Evolutionary conservation across 1,284 basidiomycete genomes (phyloP), one percentile per base, ranked within the genome.

Genomic region (Trichosporon sp.): DNA sequence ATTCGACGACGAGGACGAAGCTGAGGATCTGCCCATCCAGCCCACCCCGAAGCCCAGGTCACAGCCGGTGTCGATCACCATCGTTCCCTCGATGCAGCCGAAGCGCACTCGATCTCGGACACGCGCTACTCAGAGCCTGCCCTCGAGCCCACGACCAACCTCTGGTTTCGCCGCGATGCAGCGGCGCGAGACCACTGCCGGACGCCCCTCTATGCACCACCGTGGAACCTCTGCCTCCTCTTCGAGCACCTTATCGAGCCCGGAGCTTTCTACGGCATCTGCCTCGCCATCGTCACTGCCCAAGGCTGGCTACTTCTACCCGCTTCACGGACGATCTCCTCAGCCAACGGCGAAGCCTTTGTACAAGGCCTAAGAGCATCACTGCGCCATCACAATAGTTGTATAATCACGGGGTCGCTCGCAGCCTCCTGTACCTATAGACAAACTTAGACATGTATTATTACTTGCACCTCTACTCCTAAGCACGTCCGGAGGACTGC

Each of bases 51-150:
- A 65, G 64, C n/a, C 46, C 46, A 63, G 32, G 16, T 35, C 59
- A 2, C 14, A 35, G 32, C 59, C 59, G 14, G 35, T 63, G 4
- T 63, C 59, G 32, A 63, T 63, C 31, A 63, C 59, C 2, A 63
- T 63, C 16, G 32, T 63, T 4, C 59, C 59, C 14, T 63, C 59
- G 11, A 35, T 63, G 31, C 16, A n/a, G 59, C 59, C 59, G 31
- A 63, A 63, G 31, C 59, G 59, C 32, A 63, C 59, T 7, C 59
- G 59, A 32, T 63, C 59, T 4, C 12, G 59, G 10, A 37, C 59
- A 3, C 31, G 59, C 31, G 19, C 19, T 2, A 63, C 59, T 2
- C 59, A 63, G 35, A 63, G 59, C 35, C 59, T 37, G 32, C 59
- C 59, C 14, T 63, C 31, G 4, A 63, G 59, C 59, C 59, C 59